Evolutionary conservation across 768 basidiomycete species (phyloP).

Genomic region (Roridomyces roridus): DNA sequence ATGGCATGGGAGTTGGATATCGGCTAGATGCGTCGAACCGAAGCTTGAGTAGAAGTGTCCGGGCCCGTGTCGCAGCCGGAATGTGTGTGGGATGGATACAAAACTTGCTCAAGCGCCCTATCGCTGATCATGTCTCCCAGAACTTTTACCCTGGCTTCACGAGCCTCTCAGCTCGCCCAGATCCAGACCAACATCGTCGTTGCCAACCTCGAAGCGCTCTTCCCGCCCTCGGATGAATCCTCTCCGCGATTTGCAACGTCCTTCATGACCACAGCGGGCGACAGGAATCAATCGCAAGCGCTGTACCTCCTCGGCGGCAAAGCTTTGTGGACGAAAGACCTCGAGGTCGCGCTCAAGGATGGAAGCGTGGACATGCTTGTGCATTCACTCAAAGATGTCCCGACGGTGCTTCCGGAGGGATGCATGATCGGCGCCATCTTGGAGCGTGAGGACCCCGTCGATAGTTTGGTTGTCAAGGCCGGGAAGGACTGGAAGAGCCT

Average conservation of each 20-base stretch:
- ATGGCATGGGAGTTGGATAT: not conserved
- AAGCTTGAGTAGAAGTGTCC: no score
- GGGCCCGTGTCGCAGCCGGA: not conserved
- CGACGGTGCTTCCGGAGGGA: conserved; percentile 83
- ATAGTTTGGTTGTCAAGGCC: conserved; percentile 85
- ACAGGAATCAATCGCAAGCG: conserved; percentile 74
- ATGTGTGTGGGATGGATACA: no score
- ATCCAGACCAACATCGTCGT: conserved; percentile 87
- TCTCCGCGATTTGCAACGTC: conserved; percentile 21
- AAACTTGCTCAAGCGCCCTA: no score
- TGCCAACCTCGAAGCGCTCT: conserved; percentile 60
- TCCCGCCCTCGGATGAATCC: conserved; percentile 51
- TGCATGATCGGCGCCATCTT: conserved; percentile 87
- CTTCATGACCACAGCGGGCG: conserved; percentile 59
- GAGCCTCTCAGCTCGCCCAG: conserved; percentile 87
- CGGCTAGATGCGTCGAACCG: no score
- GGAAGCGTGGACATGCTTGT: conserved; percentile 88
- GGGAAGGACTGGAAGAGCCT: conserved; percentile 72
- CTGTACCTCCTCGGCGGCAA: conserved; percentile 23
- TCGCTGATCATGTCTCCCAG: conserved; percentile 37
- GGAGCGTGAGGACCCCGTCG: conserved; percentile 87
- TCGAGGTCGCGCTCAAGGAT: conserved; percentile 83
- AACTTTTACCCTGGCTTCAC: conserved; percentile 80
- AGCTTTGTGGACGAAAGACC: conserved; percentile 86
- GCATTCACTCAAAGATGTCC: conserved; percentile 93